Evolutionary conservation across 169 alveolate genomes (phyloP).

Genomic region (Eimeria necatrix): DNA sequence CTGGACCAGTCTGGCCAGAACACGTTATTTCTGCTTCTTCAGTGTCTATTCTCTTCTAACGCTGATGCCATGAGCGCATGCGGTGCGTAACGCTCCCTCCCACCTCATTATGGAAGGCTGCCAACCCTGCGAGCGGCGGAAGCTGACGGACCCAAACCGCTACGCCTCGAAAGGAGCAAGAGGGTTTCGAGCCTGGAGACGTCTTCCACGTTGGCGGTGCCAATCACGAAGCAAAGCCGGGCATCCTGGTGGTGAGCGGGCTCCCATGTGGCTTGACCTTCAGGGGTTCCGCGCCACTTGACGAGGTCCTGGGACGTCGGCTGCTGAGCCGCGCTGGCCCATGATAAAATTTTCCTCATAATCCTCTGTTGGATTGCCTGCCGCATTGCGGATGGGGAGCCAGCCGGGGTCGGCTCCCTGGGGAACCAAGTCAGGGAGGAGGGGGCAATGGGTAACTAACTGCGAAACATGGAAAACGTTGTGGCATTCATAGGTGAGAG

Average conservation of each 20-base stretch:
- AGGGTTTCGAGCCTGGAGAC: no score
- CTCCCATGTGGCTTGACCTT: not conserved
- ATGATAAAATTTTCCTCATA: not conserved
- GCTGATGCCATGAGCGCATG: no score
- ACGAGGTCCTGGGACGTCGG: not conserved
- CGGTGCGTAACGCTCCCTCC: no score
- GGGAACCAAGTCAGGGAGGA: not conserved
- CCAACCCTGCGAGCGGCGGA: no score
- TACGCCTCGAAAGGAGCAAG: no score
- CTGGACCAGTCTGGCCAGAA: no score
- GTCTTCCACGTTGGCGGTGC: no score
- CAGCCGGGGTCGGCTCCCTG: not conserved
- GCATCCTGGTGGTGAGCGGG: not conserved
- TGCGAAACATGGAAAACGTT: not conserved
- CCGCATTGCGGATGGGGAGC: not conserved
- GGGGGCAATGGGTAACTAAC: not conserved
- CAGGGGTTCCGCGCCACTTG: not conserved
- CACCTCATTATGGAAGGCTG: no score
- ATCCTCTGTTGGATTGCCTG: not conserved
- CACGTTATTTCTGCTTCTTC: no score
- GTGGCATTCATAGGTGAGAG: not conserved
- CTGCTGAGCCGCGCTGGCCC: not conserved
- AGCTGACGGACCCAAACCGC: no score
- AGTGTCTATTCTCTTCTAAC: no score
- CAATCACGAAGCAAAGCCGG: no score